phyloP scores from a whole-genome alignment of 1,139 yeast genomes.

The Suhomyces anneliseae region DNA sequence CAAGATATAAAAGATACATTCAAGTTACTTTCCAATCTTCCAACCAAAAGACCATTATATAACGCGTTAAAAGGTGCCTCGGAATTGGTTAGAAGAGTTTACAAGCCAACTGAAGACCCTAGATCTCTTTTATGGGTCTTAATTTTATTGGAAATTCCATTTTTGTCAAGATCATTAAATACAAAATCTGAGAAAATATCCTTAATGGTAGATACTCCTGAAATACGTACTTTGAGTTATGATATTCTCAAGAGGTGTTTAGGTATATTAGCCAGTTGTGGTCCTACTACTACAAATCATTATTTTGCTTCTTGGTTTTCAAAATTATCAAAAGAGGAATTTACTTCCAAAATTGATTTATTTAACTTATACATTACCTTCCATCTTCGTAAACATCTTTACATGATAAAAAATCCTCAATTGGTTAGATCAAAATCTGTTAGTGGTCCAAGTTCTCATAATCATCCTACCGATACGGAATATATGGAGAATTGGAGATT shows the following conservation, averaged over 20 bases:
- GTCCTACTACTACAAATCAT: slow-evolving; percentile 36
- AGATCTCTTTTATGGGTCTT: slow-evolving; percentile 53
- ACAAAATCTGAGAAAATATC: slow-evolving; percentile 17
- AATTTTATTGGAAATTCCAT: slow-evolving; percentile 64
- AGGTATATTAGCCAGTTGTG: slow-evolving; percentile 61
- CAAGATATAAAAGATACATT: slow-evolving; percentile 46
- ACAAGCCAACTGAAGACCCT: slow-evolving; percentile 38
- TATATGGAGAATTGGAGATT: slow-evolving; percentile 17
- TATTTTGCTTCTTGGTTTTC: slow-evolving; percentile 62
- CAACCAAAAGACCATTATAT: slow-evolving; percentile 60
- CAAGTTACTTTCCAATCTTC: slow-evolving; percentile 44
- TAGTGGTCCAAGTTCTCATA: neutral
- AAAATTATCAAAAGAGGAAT: slow-evolving; percentile 37
- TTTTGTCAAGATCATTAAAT: slow-evolving; percentile 42
- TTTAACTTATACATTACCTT: slow-evolving; percentile 65
- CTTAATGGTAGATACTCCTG: slow-evolving; percentile 46
- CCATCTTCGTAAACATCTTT: slow-evolving; percentile 48
- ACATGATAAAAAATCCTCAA: slow-evolving; percentile 37
- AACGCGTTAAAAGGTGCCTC: slow-evolving; percentile 51
- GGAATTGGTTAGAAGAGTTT: slow-evolving; percentile 45
- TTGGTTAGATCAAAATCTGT: slow-evolving; percentile 14
- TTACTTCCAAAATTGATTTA: slow-evolving; percentile 51
- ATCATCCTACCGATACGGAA: slow-evolving; percentile 11
- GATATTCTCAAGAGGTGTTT: slow-evolving; percentile 66
- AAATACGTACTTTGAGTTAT: slow-evolving; percentile 55